Percentiles rank a stretch among this genome's conserved stretches.
These are phyloP conservation scores for Tetrahymena borealis DNA, from an alignment of 73 alveolate genomes.

Conservation along the genomic window DNA sequence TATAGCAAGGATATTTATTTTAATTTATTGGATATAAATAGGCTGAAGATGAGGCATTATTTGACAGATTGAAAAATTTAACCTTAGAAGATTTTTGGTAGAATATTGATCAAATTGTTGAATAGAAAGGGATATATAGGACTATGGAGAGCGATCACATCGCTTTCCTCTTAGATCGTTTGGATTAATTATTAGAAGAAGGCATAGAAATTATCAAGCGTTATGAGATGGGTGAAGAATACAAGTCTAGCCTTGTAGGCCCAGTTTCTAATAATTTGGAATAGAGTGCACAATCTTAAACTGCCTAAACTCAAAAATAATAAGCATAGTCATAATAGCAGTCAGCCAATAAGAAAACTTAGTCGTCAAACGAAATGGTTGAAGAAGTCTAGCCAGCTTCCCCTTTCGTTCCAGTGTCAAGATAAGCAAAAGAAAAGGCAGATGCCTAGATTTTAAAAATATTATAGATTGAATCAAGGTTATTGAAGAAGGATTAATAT, in stretches of 20 bases:
- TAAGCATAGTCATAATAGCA: not conserved
- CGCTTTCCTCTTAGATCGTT: not conserved
- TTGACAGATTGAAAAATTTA: not conserved
- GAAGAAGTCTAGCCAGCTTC: not conserved
- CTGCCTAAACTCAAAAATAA: not conserved
- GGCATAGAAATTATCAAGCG: not conserved
- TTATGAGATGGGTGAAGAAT: not conserved
- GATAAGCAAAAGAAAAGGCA: not conserved
- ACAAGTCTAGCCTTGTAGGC: not conserved
- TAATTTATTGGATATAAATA: not conserved
- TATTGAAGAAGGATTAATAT: not conserved
- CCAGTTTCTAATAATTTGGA: not conserved
- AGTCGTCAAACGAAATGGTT: not conserved
- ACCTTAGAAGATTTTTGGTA: not conserved
- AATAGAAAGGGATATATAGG: not conserved
- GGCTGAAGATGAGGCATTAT: not conserved
- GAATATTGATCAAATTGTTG: not conserved
- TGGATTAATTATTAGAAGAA: not conserved
- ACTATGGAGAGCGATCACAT: not conserved
- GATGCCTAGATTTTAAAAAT: not conserved
- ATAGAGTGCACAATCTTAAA: not conserved
- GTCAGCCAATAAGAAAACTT: not conserved
- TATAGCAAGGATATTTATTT: no score
- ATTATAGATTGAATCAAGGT: not conserved
- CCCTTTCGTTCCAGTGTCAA: not conserved